Percentiles rank a stretch among this genome's conserved stretches.
Conservation (phyloP, 345 rosid species). For the Rhodomyrtus tomentosa region DNA sequence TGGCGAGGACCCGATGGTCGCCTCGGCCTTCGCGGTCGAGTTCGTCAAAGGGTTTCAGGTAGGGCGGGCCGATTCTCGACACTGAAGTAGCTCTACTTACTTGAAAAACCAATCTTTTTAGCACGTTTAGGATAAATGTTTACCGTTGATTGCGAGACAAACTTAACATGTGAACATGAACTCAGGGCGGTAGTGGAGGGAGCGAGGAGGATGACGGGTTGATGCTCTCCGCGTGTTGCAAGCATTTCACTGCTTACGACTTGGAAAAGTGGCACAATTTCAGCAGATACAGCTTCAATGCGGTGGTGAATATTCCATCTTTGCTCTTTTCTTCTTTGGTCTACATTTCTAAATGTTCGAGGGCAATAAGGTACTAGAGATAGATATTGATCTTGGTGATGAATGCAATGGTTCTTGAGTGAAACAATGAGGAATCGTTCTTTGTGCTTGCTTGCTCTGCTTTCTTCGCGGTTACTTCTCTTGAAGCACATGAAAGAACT, state of each 20-base stretch:
- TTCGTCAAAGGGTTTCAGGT: constrained; percentile 69
- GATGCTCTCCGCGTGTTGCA: constrained; percentile 93
- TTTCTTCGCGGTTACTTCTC: neutral
- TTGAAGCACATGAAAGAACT: neutral
- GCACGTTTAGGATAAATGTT: neutral
- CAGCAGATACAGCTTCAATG: constrained; percentile 76
- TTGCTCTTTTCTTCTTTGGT: neutral
- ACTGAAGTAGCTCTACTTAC: neutral
- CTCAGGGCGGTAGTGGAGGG: constrained; percentile 5
- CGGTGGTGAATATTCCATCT: constrained; percentile 35
- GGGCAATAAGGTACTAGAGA: neutral
- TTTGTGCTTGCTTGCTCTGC: neutral
- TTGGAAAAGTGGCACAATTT: constrained; percentile 75
- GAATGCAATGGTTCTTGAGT: neutral
- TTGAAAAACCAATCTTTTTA: neutral
- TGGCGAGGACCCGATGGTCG: constrained; percentile 85
- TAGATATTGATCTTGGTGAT: neutral
- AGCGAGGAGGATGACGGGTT: constrained; percentile 31
- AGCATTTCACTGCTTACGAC: constrained; percentile 88
- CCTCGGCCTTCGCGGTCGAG: constrained; percentile 58
- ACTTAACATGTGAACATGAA: constrained; percentile 3
- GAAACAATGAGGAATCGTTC: neutral
- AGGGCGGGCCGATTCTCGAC: neutral
- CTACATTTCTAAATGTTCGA: neutral
- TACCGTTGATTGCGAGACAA: constrained; percentile 3